Base-by-base conservation (phyloP, 2,329 filamentous ascomycete genomes). In the Raffaelea arxii region DNA sequence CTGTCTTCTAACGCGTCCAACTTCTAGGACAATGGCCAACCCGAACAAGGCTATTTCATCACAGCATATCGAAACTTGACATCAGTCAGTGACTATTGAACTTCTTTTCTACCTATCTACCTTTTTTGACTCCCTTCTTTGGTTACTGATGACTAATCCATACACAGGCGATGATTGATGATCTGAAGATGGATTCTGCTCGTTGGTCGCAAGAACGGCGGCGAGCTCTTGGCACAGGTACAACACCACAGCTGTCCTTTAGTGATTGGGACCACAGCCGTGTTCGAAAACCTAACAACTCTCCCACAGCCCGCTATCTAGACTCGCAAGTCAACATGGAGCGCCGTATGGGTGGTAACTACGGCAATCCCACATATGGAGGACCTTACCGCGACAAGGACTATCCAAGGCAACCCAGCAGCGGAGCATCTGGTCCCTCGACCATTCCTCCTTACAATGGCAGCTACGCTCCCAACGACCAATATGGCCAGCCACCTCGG, bases 61-160 rank as follows among this genome's bases (percentile, higher is more conserved):
- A 86, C 80, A 42, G 84, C 83, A 51, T 89, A 89, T 65, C 77
- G 84, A 53, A 86, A 87, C 61, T 66, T 89, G 59, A 89, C 84
- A 56, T 81, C 82, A 58, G 84, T 88, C 74, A 69, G 81, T 68
- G n/a, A n/a, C n/a, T n/a, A n/a, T n/a, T n/a, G n/a, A n/a, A n/a
- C 38, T 46, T 18, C 22, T 35, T 24, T 46, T 38, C 32, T 30
- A 14, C 41, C 19, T n/a, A 14, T 27, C 27, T 25, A 24, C 35
- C 19, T 23, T 46, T 4, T 12, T 21, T 36, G 7, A 14, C n/a
- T 11, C 12, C 18, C 12, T 35, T 24, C 9, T 30, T 30, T 9
- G 9, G 27, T 30, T 30, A n/a, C n/a, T n/a, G n/a, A n/a, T n/a
- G n/a, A n/a, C n/a, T n/a, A n/a, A n/a, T n/a, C n/a, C n/a, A n/a